These are phyloP conservation scores for Croton setiger DNA, from an alignment of 441 rosid genomes.

Conservation along the genomic window DNA sequence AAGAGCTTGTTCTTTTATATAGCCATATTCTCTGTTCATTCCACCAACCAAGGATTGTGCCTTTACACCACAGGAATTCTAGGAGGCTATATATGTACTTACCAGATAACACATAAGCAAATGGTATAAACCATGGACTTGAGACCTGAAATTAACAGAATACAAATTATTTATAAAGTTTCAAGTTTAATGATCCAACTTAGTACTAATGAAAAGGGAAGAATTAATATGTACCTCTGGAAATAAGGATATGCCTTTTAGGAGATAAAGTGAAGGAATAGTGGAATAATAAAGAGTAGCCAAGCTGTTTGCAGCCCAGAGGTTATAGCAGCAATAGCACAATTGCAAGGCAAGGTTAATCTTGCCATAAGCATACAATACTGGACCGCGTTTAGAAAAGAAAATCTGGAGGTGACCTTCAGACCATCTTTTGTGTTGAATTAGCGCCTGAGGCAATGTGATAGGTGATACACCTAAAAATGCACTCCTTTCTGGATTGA, in stretches of 20 bases:
- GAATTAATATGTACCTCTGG: slow-evolving; percentile 41
- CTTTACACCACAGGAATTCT: slow-evolving; percentile 49
- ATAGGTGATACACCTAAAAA: slow-evolving; percentile 58
- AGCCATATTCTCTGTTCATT: slow-evolving; percentile 67
- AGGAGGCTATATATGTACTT: slow-evolving; percentile 34
- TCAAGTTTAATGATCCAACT: too few relatives aligned
- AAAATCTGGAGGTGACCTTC: slow-evolving; percentile 61
- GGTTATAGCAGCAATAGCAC: slow-evolving; percentile 34
- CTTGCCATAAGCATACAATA: slow-evolving; percentile 43
- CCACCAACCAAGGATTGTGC: slow-evolving; percentile 66
- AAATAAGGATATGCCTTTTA: slow-evolving; percentile 52
- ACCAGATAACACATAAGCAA: slow-evolving; percentile 39
- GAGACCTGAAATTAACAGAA: slow-evolving; percentile 32
- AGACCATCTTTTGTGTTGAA: slow-evolving; percentile 79
- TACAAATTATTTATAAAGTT: neutral
- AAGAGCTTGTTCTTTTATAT: slow-evolving; percentile 53
- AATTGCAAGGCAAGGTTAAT: slow-evolving; percentile 44
- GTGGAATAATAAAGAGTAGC: slow-evolving; percentile 42
- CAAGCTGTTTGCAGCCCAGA: slow-evolving; percentile 46
- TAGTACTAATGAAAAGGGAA: too few relatives aligned
- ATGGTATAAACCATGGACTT: slow-evolving; percentile 57
- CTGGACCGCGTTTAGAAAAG: slow-evolving; percentile 51
- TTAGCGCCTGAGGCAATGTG: slow-evolving; percentile 49
- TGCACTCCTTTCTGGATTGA: slow-evolving; percentile 47
- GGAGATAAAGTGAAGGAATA: slow-evolving; percentile 53